phyloP scores from a whole-genome alignment of 805 yeast genomes.

The Suhomyces pyralidae region DNA sequence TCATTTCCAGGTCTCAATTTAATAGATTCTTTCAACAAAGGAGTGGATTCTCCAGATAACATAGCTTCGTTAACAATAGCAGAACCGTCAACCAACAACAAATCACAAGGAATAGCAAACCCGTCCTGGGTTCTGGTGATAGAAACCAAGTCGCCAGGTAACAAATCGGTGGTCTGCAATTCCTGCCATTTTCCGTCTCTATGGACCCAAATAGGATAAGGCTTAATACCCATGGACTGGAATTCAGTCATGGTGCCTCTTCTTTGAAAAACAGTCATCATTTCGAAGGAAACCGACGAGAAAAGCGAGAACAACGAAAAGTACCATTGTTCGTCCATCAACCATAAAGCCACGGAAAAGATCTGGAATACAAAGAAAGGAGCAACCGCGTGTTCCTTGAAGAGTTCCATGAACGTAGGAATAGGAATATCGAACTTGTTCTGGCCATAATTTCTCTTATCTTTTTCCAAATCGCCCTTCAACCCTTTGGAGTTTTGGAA shows the following conservation, averaged over 20 bases:
- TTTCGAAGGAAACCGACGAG: conserved; percentile 91
- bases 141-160: conserved; percentile 92
- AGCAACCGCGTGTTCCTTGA: conserved; percentile 96
- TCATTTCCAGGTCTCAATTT: conserved; percentile 76
- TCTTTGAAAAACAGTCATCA: conserved; percentile 93
- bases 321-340: conserved; percentile 96
- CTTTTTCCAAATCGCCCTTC: conserved; percentile 47
- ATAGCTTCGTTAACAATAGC: conserved; percentile 98
- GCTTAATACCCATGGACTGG: conserved; percentile 95
- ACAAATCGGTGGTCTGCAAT: conserved; percentile 66
- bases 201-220: conserved; percentile 71
- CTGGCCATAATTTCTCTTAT: conserved; percentile 66
- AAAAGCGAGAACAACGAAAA: conserved; percentile 85
- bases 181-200: conserved; percentile 71
- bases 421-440: conserved; percentile 93
- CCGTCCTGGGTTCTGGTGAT: conserved; percentile 87
- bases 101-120: conserved; percentile 90
- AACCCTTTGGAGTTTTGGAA: conserved; percentile 59
- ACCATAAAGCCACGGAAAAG: conserved; percentile 93
- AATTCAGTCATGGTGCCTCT: conserved; percentile 92
- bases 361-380: conserved; percentile 97
- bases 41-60: conserved; percentile 98
- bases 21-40: conserved; percentile 88
- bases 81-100: conserved; percentile 80
- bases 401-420: conserved; percentile 85